Evolutionary conservation across 768 basidiomycete genomes (phyloP).

Genomic region (Agaricus sinodeliciosus): DNA sequence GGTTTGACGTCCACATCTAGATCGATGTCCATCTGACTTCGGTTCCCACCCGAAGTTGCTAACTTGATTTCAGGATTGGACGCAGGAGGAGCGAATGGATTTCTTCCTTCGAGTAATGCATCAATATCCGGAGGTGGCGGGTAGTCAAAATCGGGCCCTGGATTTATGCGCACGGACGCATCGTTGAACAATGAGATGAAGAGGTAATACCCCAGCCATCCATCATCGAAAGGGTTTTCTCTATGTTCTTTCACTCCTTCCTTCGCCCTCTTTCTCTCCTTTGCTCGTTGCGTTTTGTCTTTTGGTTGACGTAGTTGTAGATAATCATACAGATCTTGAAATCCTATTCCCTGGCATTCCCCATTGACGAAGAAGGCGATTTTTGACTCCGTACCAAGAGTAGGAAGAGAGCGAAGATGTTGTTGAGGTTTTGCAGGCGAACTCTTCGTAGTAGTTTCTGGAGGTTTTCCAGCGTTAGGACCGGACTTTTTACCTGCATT

Average conservation of each 20-base stretch:
- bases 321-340: conserved; percentile 85
- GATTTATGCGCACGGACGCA: conserved; percentile 77
- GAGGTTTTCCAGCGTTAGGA: conserved; percentile 50
- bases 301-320: conserved; percentile 64
- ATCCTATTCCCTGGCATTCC: conserved; percentile 75
- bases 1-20: conserved; percentile 7
- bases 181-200: conserved; percentile 92
- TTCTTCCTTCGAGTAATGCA: conserved; percentile 37
- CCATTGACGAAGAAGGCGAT: conserved; percentile 94
- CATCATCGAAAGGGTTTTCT: conserved; percentile 90
- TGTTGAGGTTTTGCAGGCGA: conserved; percentile 28
- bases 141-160: conserved; percentile 82
- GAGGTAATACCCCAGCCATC: conserved; percentile 91
- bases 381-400: conserved; percentile 53
- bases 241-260: conserved; percentile 68
- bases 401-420: conserved; percentile 60
- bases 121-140: conserved; percentile 80
- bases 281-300: conserved; percentile 53
- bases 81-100: background rate
- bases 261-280: conserved; percentile 56
- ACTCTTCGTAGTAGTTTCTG: conserved; percentile 41
- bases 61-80: conserved; percentile 2
- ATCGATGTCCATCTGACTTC: conserved; percentile 4
- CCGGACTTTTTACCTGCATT: conserved; percentile 57
- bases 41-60: background rate